phyloP scores from a whole-genome alignment of 1,284 basidiomycete species.

The Thelephora terrestris region DNA sequence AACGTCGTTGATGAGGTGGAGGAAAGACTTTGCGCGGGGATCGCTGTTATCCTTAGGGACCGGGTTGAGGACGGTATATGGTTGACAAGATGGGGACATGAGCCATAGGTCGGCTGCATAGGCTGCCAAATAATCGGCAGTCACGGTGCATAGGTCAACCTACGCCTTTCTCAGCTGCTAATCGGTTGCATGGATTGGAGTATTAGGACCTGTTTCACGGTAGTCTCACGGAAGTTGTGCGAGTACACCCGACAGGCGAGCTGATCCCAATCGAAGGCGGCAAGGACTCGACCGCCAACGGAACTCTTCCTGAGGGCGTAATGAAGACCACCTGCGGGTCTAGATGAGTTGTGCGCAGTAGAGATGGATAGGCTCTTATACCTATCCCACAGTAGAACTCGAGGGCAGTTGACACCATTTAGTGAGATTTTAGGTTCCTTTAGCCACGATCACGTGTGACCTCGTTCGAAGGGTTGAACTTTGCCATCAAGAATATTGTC shows the following conservation, averaged over 20 bases:
- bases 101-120: constrained; percentile 55
- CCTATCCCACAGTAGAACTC: constrained; percentile 77
- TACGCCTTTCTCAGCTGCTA: constrained; percentile 16
- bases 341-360: constrained; percentile 2
- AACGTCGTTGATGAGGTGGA: constrained; percentile 56
- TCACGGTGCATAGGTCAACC: constrained; percentile 54
- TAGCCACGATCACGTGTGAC: background rate
- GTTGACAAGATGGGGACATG: constrained; percentile 70
- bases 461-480: background rate
- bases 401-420: constrained; percentile 35
- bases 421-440: background rate
- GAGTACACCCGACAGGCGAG: constrained; percentile 56
- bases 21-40: constrained; percentile 65
- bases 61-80: constrained; percentile 69
- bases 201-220: constrained; percentile 38
- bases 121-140: constrained; percentile 32
- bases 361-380: constrained; percentile 13
- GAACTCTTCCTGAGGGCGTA: constrained; percentile 47
- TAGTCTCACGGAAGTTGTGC: constrained; percentile 37
- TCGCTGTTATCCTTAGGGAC: constrained; percentile 56
- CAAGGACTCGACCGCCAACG: constrained; percentile 35
- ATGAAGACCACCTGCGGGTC: constrained; percentile 52
- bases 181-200: constrained; percentile 1
- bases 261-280: constrained; percentile 73
- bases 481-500: background rate